Evolutionary conservation across 768 basidiomycete species (phyloP).

Genomic region (Lepiota brunneoincarnata): DNA sequence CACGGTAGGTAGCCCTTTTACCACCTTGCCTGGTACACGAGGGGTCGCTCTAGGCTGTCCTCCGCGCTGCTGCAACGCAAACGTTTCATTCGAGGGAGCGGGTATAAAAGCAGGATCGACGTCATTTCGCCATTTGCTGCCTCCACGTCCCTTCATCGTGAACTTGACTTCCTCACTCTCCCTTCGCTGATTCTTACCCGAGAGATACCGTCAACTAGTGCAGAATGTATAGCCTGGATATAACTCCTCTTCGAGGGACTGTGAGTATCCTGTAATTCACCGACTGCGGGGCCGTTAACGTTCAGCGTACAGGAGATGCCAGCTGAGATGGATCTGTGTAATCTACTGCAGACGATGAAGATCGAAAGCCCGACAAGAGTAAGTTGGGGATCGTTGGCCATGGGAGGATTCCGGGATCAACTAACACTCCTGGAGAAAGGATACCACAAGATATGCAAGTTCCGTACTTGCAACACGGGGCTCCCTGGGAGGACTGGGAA

Average conservation of each 20-base stretch:
- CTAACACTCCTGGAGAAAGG: constrained; percentile 40
- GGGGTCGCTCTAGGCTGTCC: neutral
- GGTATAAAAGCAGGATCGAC: constrained; percentile 5
- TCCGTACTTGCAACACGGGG: constrained; percentile 12
- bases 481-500: constrained; percentile 9
- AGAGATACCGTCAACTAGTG: no score
- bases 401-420: neutral
- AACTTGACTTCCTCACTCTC: neutral
- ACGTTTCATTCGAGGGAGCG: neutral
- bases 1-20: no score
- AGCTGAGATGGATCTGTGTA: constrained; percentile 49
- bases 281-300: no score
- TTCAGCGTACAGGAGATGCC: constrained; percentile 5
- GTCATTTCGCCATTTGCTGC: neutral
- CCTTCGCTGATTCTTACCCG: neutral
- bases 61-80: neutral
- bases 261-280: neutral
- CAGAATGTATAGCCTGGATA: neutral
- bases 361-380: constrained; percentile 34
- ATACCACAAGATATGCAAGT: constrained; percentile 24
- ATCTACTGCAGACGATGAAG: constrained; percentile 49
- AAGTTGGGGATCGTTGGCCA: constrained; percentile 10
- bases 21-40: neutral
- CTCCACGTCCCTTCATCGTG: no score
- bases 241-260: neutral